Evolutionary conservation across 768 basidiomycete species (phyloP), one percentile per base, ranked within the genome.

Genomic region (Asterophora lycoperdoides): DNA sequence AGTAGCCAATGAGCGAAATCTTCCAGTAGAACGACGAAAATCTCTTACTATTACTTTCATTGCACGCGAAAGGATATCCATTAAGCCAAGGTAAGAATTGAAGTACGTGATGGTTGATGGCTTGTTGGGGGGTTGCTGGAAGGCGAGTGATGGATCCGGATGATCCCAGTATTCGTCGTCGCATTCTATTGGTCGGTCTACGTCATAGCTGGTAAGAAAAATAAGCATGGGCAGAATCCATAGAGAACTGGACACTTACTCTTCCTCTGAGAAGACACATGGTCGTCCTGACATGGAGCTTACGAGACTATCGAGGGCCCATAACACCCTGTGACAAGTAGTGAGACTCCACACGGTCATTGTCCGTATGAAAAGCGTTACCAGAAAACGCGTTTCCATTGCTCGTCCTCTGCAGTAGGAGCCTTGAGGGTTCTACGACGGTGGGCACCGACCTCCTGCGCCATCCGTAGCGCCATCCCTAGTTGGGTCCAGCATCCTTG

Each of bases 371-470:
- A 29, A 40, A 49, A 5, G 7, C 55, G 55, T 8, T 48, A 78
- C 80, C 81, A 84, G 56, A 83, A 83, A 7, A 76, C 79, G 18
- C 83, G 77, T 60, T 86, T 87, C 80, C 85, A 87, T 17, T 86
- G 70, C 61, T 92, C 88, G 46, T 83, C 76, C 54, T 89, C 84
- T 5, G 70, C 65, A 9, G 68, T 74, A 9, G 72, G 72, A 6
- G 45, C 41, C 13, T 53, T 61, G 37, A 60, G 52, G 10, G 60
- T 53, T 44, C 66, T 68, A 23, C 75, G 64, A 48, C 70, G 63
- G 63, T 92, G 90, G 1, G 80, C 84, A 23, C 90, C 82, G 33
- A 89, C 78, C 54, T 93, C 89, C 60, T 89, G 82, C 1, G 82
- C 79, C 41, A 83, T 68, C 3, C 87, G 81, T 28, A 91, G 64